Evolutionary conservation across 495 filamentous ascomycete genomes (phyloP), one percentile per base, ranked within the genome.

Genomic region (Lepraria neglecta): DNA sequence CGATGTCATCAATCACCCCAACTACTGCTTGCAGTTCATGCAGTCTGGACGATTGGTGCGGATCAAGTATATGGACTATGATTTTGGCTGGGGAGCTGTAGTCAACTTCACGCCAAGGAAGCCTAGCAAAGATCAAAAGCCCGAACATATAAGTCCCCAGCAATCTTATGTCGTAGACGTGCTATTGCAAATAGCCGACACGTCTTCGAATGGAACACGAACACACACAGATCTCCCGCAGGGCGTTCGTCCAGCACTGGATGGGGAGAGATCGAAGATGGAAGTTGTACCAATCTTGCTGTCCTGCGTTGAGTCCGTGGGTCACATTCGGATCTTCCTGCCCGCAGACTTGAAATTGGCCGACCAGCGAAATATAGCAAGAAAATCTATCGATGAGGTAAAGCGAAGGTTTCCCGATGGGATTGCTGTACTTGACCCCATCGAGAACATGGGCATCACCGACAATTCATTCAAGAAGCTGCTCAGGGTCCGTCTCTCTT

Each of bases 11-110:
- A 92, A 88, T 54, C 90, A 96, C 65, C 94, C 95, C 7, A 85
- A 86, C 63, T 87, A 96, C 70, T 87, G 84, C 67, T 69, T 92
- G 28, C 81, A 86, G 58, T 98, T 85, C 69, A 76, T 97, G 71
- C 86, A 91, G 62, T 76, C 85, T 38, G 94, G 94, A 12, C 85
- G 94, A 19, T 72, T 96, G 15, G 82, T 98, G n/a, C 82, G 84
- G 50, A 85, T 97, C 61, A 89, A 87, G 67, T 82, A 88, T 67
- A 82, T 84, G 52, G 84, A 87, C 55, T 73, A 82, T 62, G 90
- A 97, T 68, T 98, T 91, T 70, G 94, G 91, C 44, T 98, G 94
- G 95, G 94, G 92, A 56, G 85, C 87, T 1, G 81, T 96, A 21
- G 81, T 95, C 14, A 86, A 89, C 59, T 85, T 81, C 64, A 82